These are phyloP conservation scores for Malbranchea cinnamomea DNA, from an alignment of 2,329 filamentous ascomycete species.

Conservation along the genomic window DNA sequence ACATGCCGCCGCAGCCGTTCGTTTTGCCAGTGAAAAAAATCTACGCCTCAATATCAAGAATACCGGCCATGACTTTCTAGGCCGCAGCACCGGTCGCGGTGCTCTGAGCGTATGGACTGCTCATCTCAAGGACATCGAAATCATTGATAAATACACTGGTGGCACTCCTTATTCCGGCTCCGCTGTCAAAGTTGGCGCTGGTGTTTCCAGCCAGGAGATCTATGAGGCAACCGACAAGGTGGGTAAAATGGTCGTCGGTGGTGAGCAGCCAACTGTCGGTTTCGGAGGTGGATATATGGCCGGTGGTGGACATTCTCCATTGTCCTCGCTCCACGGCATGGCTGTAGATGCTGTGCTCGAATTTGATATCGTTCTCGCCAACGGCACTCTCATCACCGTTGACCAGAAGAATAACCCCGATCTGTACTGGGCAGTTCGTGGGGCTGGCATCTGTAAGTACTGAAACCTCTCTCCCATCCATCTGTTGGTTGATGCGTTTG, in stretches of 20 bases:
- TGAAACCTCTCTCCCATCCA: no score
- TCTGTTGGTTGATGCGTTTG: no score
- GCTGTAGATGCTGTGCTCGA: constrained; percentile 36
- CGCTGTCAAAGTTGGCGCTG: constrained; percentile 41
- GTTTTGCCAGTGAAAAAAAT: constrained; percentile 14
- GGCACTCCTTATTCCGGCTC: constrained; percentile 28
- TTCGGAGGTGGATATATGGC: constrained; percentile 32
- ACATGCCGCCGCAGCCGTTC: constrained; percentile 23
- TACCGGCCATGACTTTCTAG: constrained; percentile 39
- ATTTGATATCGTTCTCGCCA: constrained; percentile 33
- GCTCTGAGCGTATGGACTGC: constrained; percentile 22
- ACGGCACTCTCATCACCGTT: constrained; percentile 31
- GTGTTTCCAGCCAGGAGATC: constrained; percentile 38
- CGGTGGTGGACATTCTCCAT: constrained; percentile 41
- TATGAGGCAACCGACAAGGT: constrained; percentile 35
- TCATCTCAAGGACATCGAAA: constrained; percentile 15
- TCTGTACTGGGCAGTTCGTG: constrained; percentile 35
- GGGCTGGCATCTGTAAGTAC: constrained; percentile 29
- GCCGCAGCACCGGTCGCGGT: constrained; percentile 48
- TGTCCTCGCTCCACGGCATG: constrained; percentile 37
- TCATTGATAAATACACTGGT: constrained; percentile 19
- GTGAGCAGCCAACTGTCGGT: constrained; percentile 38
- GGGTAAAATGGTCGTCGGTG: constrained; percentile 37
- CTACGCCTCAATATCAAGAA: constrained; percentile 37
- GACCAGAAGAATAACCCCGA: constrained; percentile 27